Percentiles rank a stretch among this genome's conserved stretches.
These are phyloP conservation scores for Euphorbia lathyris DNA, from an alignment of 345 rosid species.

Conservation along the genomic window DNA sequence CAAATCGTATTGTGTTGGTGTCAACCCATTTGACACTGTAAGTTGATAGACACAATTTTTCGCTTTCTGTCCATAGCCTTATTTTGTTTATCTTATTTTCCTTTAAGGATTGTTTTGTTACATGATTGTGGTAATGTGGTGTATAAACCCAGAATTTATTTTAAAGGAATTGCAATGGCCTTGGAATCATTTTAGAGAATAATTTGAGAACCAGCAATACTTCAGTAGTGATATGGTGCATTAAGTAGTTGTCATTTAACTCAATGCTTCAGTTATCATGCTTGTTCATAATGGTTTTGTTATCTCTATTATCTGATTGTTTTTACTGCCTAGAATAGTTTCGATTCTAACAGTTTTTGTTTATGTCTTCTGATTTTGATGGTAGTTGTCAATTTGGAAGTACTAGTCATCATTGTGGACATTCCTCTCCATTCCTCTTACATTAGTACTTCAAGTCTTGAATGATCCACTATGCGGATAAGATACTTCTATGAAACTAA, in stretches of 20 bases:
- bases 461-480: too few species aligned
- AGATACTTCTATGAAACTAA: too few species aligned
- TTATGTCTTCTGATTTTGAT: neutral
- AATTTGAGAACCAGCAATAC: neutral
- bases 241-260: neutral
- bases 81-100: too few species aligned
- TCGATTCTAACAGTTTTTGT: neutral
- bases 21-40: too few species aligned
- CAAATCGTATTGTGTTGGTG: too few species aligned
- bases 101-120: neutral
- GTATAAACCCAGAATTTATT: neutral
- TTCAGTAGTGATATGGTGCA: neutral
- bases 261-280: neutral
- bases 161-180: neutral
- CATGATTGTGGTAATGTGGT: neutral
- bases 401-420: neutral
- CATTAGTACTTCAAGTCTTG: too few species aligned
- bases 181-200: neutral
- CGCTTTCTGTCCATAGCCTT: neutral
- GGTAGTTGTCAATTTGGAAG: neutral
- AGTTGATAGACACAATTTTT: neutral
- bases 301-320: neutral
- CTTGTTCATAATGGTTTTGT: neutral
- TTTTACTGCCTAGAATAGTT: neutral
- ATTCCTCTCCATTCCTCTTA: too few species aligned